These are phyloP conservation scores for Ceriops decandra DNA, from an alignment of 345 rosid species.

Conservation along the genomic window DNA sequence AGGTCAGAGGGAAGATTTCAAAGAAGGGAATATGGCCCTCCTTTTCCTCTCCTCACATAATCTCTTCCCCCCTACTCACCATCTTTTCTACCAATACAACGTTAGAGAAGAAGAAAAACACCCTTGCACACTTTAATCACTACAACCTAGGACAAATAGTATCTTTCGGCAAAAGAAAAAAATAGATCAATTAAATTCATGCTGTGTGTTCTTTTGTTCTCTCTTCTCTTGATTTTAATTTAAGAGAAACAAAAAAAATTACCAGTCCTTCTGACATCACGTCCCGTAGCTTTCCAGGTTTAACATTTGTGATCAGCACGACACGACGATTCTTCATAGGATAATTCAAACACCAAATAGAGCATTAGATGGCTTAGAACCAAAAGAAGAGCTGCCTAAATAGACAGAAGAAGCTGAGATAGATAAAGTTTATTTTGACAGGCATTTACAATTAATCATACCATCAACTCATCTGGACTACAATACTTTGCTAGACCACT, in stretches of 20 bases:
- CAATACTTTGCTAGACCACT: conserved; percentile 95
- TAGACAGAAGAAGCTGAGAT: too few relatives aligned
- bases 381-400: too few relatives aligned
- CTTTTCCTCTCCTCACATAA: too few relatives aligned
- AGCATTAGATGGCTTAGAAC: conserved; percentile 6
- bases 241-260: conserved; percentile 17
- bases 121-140: background rate
- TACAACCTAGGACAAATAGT: background rate
- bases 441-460: conserved; percentile 28
- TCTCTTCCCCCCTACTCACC: too few relatives aligned
- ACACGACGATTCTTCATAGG: conserved; percentile 66
- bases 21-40: too few relatives aligned
- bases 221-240: too few relatives aligned
- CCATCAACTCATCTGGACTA: conserved; percentile 75
- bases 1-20: too few relatives aligned
- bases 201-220: too few relatives aligned
- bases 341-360: conserved; percentile 21
- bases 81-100: too few relatives aligned
- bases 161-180: background rate
- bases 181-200: background rate
- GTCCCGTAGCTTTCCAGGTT: conserved; percentile 97
- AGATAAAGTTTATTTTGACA: background rate
- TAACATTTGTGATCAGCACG: conserved; percentile 86
- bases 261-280: conserved; percentile 95
- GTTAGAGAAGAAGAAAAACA: background rate